Percentiles rank a stretch among this genome's conserved stretches.
Conservation (phyloP, 805 yeast genomes). For the Hermanozyma aechmeae region DNA sequence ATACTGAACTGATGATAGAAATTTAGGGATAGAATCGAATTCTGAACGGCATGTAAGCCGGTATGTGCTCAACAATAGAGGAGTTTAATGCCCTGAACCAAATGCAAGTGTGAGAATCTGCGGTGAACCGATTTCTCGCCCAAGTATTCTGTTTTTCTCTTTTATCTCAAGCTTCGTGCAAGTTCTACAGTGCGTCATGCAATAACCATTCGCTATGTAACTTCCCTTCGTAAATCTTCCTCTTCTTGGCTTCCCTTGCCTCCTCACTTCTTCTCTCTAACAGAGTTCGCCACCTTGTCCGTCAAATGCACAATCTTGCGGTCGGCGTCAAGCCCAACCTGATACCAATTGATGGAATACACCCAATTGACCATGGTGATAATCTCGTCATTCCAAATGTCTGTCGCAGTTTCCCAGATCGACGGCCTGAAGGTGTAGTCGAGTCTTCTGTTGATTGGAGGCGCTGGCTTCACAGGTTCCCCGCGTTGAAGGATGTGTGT, state of each 20-base stretch:
- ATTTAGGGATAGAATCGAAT: too few relatives aligned
- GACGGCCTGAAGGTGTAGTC: constrained; percentile 23
- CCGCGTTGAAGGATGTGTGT: constrained; percentile 42
- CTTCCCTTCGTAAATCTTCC: background rate
- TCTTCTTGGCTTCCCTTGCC: background rate
- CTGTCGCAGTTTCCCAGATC: constrained; percentile 55
- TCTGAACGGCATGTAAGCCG: too few relatives aligned
- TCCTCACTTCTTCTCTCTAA: constrained; percentile 5
- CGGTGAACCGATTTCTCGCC: background rate
- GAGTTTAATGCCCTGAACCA: too few relatives aligned
- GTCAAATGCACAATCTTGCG: constrained; percentile 19
- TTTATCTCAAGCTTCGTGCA: too few relatives aligned
- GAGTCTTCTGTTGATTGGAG: constrained; percentile 28
- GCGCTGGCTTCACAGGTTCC: constrained; percentile 33
- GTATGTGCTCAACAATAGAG: too few relatives aligned
- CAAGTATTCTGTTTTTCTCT: too few relatives aligned
- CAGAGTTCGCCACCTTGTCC: constrained; percentile 13
- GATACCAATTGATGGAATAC: constrained; percentile 44
- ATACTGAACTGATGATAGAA: too few relatives aligned
- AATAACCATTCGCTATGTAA: too few relatives aligned
- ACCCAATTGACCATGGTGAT: constrained; percentile 55
- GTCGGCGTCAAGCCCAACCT: constrained; percentile 26
- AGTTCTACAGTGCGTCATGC: too few relatives aligned
- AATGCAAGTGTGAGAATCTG: too few relatives aligned
- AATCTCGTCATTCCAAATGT: constrained; percentile 73